Evolutionary conservation across 2,329 filamentous ascomycete species (phyloP), one percentile per base, ranked within the genome.

Genomic region (Zymoseptoria ardabiliae): DNA sequence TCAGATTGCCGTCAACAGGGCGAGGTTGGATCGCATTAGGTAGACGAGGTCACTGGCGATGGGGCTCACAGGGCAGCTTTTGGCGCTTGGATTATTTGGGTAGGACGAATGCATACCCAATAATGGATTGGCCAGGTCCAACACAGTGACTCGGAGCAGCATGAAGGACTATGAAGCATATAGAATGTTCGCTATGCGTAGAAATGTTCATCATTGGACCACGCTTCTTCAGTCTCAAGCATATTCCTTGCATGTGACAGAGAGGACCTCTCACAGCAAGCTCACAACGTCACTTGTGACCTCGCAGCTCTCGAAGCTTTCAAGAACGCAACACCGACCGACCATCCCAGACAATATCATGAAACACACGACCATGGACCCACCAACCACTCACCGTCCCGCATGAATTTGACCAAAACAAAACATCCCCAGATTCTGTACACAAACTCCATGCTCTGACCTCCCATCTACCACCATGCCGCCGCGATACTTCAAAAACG

Each of bases 1-100:
- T 66, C 84, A 88, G 70, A 89, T 93, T 68, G 85, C 85, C 60
- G 85, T 90, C 82, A 92, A 92, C 78, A 81, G 88, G 65, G 85
- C 87, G 68, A 82, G 85, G 66, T 73, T 91, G 73, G 85, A 88
- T 68, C 81, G 86, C 54, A 85, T 87, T 65, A 75, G 76, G 62
- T 80, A 76, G 57, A 25, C 35, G 13, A 17, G 8, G 7, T 9
- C 25, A 28, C 25, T 28, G 25, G 25, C 25, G 9, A 28, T 28
- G 25, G 6, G 2, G 35, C 35, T 45, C 35, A 45, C 35, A 17
- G 5, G 35, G 3, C 17, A 53, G 22, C 8, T 45, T 20, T 20
- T 17, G 35, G 20, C 7, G 28, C 17, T 50, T 19, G 30, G 20
- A 21, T 53, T 8, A 7, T 19, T n/a, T n/a, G 21, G 19, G 13